Evolutionary conservation across 495 filamentous ascomycete species (phyloP).

Genomic region (Penicillium coprophilum): DNA sequence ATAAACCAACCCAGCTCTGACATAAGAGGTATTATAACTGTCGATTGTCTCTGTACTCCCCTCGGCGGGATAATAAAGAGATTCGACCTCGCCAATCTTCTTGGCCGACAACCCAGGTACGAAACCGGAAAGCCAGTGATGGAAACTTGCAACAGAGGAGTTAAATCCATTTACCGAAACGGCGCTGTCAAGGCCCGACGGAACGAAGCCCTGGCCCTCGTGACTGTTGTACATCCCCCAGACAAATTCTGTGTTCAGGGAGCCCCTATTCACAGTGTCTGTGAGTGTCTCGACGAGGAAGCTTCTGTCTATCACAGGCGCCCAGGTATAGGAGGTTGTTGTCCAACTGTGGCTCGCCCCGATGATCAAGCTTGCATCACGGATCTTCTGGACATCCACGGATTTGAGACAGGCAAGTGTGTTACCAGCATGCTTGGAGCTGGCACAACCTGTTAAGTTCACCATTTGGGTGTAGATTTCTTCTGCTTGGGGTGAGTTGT

Average conservation of each 20-base stretch:
- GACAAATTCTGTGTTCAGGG: constrained; percentile 47
- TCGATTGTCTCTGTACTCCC: constrained; percentile 45
- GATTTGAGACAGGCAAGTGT: constrained; percentile 51
- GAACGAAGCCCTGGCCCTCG: constrained; percentile 61
- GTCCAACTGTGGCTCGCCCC: constrained; percentile 49
- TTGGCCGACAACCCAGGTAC: constrained; percentile 45
- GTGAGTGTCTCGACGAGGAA: constrained; percentile 51
- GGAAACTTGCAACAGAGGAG: constrained; percentile 44
- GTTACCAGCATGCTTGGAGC: constrained; percentile 20
- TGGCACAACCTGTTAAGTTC: constrained; percentile 47
- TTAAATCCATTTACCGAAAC: constrained; percentile 42
- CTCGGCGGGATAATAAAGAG: constrained; percentile 44
- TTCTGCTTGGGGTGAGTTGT: constrained; percentile 50
- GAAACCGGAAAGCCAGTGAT: constrained; percentile 52
- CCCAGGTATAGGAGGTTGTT: constrained; percentile 56
- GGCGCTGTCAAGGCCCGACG: constrained; percentile 43
- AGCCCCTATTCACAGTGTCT: constrained; percentile 35
- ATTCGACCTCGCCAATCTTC: constrained; percentile 38
- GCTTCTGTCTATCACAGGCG: constrained; percentile 56
- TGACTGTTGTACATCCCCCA: constrained; percentile 59
- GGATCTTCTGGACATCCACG: constrained; percentile 49
- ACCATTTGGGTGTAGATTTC: constrained; percentile 47
- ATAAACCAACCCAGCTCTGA: constrained; percentile 55
- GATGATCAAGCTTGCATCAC: constrained; percentile 47
- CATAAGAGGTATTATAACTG: constrained; percentile 46